Evolutionary conservation across 148 eudicot species (phyloP), one percentile per base, ranked within the genome.

Genomic region (Polygonum aviculare): DNA sequence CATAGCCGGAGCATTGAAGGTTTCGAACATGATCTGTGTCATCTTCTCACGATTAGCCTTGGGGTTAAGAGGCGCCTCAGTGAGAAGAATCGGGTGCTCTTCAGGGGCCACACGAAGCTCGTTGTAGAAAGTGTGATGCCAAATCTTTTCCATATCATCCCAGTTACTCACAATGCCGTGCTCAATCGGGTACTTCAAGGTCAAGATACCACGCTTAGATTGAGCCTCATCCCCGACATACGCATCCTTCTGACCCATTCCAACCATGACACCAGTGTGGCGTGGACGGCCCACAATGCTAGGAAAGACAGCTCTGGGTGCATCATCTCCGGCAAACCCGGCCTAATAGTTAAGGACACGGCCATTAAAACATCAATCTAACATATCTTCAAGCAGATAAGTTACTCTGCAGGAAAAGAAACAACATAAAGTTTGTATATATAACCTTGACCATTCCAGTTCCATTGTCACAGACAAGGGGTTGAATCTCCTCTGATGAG

Each of bases 31-130:
- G 75, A 72, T 72, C 14, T 72, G 75, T 5, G 75, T 72, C 75
- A 72, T 72, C 40, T 72, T 72, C 75, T 72, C 75, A 72, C 75
- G 75, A 45, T 72, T 72, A 72, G 75, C 75, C 75, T 72, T 72
- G 35, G 75, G 75, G n/a, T 72, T 72, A 48, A 72, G 75, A 41
- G 75, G 75, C 9, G 75, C 75, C 54, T 72, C 75, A 12, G 75
- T 72, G 52, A 72, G 75, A 44, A 72, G 75, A 44, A 72, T 19
- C 3, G 75, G 75, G 51, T 72, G 75, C 75, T 72, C 75, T 72
- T 72, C 75, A 72, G 75, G 75, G 21, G 75, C 75, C 35, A 72
- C 74, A 44, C 74, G 74, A 51, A 72, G 74, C 74, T 72, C 74
- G 21, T 72, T 72, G 74, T 72, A 72, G 74, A 72, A 72, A 44